These are phyloP conservation scores for Solanum hybrid DNA, from an alignment of 305 asterid species.

Conservation along the genomic window DNA sequence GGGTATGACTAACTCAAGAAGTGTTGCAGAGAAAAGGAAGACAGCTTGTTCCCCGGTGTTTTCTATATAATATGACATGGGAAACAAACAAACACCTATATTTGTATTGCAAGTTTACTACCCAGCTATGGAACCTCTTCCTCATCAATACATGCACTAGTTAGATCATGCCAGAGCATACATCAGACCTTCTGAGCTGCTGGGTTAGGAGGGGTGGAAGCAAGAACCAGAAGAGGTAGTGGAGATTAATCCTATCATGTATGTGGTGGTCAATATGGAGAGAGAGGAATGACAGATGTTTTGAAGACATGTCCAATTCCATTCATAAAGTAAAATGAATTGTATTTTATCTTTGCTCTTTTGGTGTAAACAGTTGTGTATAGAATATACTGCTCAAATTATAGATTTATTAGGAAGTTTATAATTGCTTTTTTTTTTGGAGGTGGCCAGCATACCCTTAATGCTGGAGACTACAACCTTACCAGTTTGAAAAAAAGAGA, in stretches of 20 bases:
- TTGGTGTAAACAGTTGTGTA: background rate
- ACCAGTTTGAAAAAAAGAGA: background rate
- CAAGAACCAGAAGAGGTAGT: background rate
- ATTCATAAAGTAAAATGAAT: background rate
- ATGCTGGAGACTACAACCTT: background rate
- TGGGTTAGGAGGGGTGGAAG: background rate
- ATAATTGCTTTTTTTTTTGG: background rate
- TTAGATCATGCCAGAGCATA: background rate
- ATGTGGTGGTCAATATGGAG: background rate
- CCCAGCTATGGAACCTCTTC: background rate
- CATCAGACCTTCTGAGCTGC: background rate
- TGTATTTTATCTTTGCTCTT: background rate
- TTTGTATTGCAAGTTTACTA: background rate
- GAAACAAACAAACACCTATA: background rate
- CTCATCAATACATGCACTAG: background rate
- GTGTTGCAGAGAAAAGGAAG: background rate
- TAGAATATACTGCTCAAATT: background rate
- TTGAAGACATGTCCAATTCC: background rate
- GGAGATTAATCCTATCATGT: background rate
- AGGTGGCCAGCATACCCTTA: background rate
- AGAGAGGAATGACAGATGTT: background rate
- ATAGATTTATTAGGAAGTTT: background rate
- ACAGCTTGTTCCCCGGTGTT: background rate
- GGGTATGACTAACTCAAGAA: background rate
- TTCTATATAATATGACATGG: background rate